Evolutionary conservation across 2,329 filamentous ascomycete genomes (phyloP), one percentile per base, ranked within the genome.

Genomic region (Emericellopsis atlantica): DNA sequence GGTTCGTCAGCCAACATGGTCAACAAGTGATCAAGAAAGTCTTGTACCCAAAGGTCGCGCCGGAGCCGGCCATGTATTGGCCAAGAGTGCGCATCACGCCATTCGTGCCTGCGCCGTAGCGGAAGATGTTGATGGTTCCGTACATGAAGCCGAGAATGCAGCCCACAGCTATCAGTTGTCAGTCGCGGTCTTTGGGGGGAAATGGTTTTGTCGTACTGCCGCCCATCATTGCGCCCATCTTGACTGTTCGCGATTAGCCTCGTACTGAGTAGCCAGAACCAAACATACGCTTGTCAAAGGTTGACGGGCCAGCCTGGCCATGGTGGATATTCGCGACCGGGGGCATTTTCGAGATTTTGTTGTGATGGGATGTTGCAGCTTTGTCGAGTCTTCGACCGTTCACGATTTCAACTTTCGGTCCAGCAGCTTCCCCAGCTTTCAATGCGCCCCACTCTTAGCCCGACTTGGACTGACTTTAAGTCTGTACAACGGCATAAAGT

Each of bases 201-300:
- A 6, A 24, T 37, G 11, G 33, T n/a, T n/a, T 32, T 39, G 40
- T 76, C 88, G 55, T 84, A 96, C 90, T 93, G 60, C 88, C 86
- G 52, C 92, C 92, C 88, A 96, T 96, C 81, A 98, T 81, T 47
- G 84, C 88, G 53, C 92, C 92, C 88, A 96, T 95, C 72, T 95
- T 95, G 36, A 62, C 59, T 62, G 22, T n/a, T 38, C 10, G 22
- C 21, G 22, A 12, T 21, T n/a, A 14, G n/a, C 18, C 9, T 24
- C 14, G 8, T 21, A 4, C 23, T 31, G 8, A 4, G 6, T 38
- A 7, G 5, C 10, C 8, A 15, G 15, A 22, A 16, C 9, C 16
- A 22, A 33, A 41, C 55, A 44, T 66, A 75, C 72, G 59, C 61
- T 76, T 76, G 56, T 76, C 72, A 45, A 71, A 55, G 44, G 63